These are phyloP conservation scores for Barbarea vulgaris DNA, from an alignment of 345 rosid genomes.

Conservation along the genomic window DNA sequence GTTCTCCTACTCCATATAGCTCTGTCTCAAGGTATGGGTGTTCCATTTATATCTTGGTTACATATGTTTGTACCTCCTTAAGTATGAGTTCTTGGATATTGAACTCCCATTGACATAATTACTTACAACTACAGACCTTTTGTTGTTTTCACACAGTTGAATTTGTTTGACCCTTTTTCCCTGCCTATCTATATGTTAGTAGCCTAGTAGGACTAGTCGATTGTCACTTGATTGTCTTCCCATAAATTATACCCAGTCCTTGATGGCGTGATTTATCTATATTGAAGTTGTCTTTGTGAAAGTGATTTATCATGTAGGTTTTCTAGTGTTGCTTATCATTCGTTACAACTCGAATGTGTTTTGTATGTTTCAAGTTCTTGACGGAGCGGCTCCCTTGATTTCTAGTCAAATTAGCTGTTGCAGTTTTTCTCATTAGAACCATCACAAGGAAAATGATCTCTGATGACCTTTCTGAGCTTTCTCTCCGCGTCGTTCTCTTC, in stretches of 20 bases:
- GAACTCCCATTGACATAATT: not conserved
- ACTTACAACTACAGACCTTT: not conserved
- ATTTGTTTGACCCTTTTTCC: not conserved
- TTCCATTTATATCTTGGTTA: not conserved
- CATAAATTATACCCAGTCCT: not conserved
- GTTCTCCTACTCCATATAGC: conserved; percentile 49
- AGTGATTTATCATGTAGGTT: not conserved
- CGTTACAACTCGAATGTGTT: not conserved
- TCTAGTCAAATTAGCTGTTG: conserved; percentile 3
- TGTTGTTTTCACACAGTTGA: not conserved
- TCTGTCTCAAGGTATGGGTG: conserved; percentile 58
- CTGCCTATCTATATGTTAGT: not conserved
- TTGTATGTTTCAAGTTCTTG: not conserved
- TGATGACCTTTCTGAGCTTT: not conserved
- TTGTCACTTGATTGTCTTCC: not conserved
- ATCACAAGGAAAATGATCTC: conserved; percentile 2
- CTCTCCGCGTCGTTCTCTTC: not conserved
- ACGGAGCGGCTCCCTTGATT: not conserved
- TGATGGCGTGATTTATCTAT: not conserved
- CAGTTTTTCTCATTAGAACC: conserved; percentile 3
- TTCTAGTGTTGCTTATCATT: not conserved
- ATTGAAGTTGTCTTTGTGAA: not conserved
- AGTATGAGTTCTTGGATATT: not conserved
- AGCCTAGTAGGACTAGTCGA: not conserved
- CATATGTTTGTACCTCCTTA: not conserved